Evolutionary conservation across 768 basidiomycete genomes (phyloP), one percentile per base, ranked within the genome.

Genomic region (Leccinum pellstonianum): DNA sequence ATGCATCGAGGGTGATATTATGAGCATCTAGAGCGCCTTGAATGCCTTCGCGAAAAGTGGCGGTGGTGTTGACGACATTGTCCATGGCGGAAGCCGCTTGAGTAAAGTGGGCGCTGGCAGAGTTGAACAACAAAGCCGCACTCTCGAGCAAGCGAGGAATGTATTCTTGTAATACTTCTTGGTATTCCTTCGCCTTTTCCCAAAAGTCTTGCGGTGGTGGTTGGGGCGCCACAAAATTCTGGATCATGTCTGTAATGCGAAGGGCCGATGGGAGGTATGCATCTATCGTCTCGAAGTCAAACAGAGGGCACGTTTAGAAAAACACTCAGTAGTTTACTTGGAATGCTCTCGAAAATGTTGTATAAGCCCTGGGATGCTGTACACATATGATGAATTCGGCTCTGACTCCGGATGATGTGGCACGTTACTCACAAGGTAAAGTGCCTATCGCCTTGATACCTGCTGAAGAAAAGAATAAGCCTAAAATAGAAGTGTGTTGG

Each of bases 31-130:
- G 17, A 25, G 46, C 29, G 15, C 17, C 59, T 27, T 57, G 21
- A 6, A 68, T 65, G 15, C 17, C 21, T 17, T 54, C 11, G 9
- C 63, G 66, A 46, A 68, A 62, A 3, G 46, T 37, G 23, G 63
- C 17, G 15, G 66, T 67, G 31, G 47, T 27, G 7, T 5, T 23
- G 46, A 67, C 58, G 8, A 68, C 62, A 10, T 62, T 27, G 9
- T 60, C 21, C 60, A 65, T 62, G 6, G 38, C 5, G 11, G 25
- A 27, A 1, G 29, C 9, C 0, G 62, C 43, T n/a, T 68, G 54
- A 2, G 56, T 56, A 12, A 68, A 58, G 1, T 10, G 41, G 41
- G 17, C 9, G 0, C 35, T 7, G 46, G 57, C 25, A 8, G 66
- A 62, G 19, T 53, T 15, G 50, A 58, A 65, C 35, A 29, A n/a